These are phyloP conservation scores for Tetraselmis striata DNA, from an alignment of 139 green algal genomes.

Conservation along the genomic window DNA sequence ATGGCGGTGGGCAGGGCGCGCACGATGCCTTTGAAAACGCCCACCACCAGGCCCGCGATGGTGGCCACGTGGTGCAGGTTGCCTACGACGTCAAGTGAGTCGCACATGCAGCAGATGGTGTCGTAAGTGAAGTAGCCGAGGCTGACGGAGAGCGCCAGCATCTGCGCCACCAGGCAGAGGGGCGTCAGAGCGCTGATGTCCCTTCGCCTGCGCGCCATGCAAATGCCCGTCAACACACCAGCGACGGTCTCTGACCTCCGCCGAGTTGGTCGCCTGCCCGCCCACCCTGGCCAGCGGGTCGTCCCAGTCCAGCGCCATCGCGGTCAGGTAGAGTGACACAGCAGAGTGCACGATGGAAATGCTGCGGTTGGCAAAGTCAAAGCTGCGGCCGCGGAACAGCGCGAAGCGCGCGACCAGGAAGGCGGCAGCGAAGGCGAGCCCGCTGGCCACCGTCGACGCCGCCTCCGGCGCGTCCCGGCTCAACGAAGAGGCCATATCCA, in stretches of 20 bases:
- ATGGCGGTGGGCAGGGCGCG: no score
- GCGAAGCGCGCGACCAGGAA: neutral
- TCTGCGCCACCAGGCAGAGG: constrained; percentile 16
- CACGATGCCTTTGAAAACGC: neutral
- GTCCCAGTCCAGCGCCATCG: neutral
- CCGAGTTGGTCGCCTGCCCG: neutral
- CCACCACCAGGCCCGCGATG: constrained; percentile 17
- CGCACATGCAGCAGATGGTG: constrained; percentile 26
- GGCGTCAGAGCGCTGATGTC: no score
- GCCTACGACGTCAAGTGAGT: constrained; percentile 11
- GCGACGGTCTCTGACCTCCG: neutral
- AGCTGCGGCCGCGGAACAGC: neutral
- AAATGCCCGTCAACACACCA: neutral
- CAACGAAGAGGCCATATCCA: no score
- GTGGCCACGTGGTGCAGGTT: constrained; percentile 25
- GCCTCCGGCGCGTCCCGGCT: no score
- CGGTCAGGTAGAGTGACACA: neutral
- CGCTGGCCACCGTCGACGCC: neutral
- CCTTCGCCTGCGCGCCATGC: no score
- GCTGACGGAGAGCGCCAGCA: constrained; percentile 19
- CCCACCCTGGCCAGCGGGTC: neutral
- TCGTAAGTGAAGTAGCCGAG: constrained; percentile 40
- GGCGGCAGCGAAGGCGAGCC: neutral
- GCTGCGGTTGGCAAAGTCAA: neutral
- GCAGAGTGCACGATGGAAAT: neutral